Evolutionary conservation across 768 basidiomycete species (phyloP), one percentile per base, ranked within the genome.

Genomic region (Rhizopogon vinicolor): DNA sequence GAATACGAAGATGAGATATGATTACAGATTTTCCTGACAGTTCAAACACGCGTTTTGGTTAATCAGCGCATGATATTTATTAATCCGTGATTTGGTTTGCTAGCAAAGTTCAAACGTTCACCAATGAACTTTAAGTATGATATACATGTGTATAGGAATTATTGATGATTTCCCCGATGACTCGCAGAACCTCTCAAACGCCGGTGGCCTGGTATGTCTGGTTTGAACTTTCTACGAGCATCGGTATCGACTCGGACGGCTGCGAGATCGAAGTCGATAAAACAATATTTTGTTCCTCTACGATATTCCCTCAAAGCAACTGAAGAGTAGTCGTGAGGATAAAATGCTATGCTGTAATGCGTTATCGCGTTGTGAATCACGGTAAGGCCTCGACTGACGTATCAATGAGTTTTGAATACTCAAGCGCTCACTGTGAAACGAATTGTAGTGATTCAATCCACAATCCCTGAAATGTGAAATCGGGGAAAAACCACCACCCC

Each of bases 1-100:
- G 69, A 67, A 18, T 62, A 50, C n/a, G 64, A 68, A 16, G 59
- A 63, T 51, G 56, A 57, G 49, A 66, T 60, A 39, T 67, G 41
- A 65, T 33, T 5, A 22, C 16, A 39, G 35, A 28, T 35, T 35
- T 18, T 7, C 10, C 19, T 35, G 33, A 33, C 18, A 9, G 19
- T 35, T 16, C 8, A 7, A 49, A 49, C 22, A 22, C 7, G 19
- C 14, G 19, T 14, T 49, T 37, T 10, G 14, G 19, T 22, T 22
- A 10, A 22, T 42, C 19, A 41, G 19, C 10, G 18, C 41, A 5
- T 18, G 18, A 25, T 25, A 25, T 4, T 4, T 25, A 25, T 25
- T 25, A 25, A 19, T 22, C 46, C 7, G 31, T 18, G 12, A n/a
- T 51, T 51, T 42, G 6, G 49, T 42, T 5, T 28, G 12, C 40